Evolutionary conservation across 2,329 filamentous ascomycete species (phyloP), one percentile per base, ranked within the genome.

Genomic region (Aspergillus viridinutans): DNA sequence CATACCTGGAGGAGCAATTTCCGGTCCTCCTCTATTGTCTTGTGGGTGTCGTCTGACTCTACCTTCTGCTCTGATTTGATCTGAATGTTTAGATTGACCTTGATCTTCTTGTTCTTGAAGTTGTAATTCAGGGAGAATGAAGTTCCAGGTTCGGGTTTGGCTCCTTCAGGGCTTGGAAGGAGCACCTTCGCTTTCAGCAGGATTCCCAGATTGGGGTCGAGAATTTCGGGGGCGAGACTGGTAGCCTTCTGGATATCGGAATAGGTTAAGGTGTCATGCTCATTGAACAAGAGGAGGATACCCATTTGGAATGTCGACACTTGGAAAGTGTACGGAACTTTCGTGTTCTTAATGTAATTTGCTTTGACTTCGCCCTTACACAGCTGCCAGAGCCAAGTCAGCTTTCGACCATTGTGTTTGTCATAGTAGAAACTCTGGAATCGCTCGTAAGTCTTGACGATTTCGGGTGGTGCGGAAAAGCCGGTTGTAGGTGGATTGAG

Each of bases 251-350:
- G 81, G 61, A 97, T 95, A 63, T 97, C 92, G 38, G 95, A 89
- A 73, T 97, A 97, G 29, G 85, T 85, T 64, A 96, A 83, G 10
- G 82, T 87, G 61, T 96, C 92, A 64, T 85, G 87, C 64, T 97
- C 92, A 72, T 99, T 99, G 81, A 97, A 99, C 25, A 97, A 81
- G 50, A 99, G 79, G 28, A 99, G 81, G 57, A 99, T 92, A 0
- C 92, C 93, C 92, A 99, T 97, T 75, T 99, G 94, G 71, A 94
- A 99, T 2, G 93, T 92, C 2, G 93, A 97, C 10, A 99, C 95
- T 73, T 96, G 92, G 81, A 99, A 95, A 2, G 91, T 97, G 73
- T 92, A 97, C 0, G 93, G 91, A 1, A 92, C 90, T 79, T 97
- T 97, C 68, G 85, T 86, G 70, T 81, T 85, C 78, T 91, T 95